A percentile compares a stretch with the other conserved stretches of the same genome.
phyloP scores from a whole-genome alignment of 2,329 filamentous ascomycete species.

The Ophidiomyces ophidiicola region DNA sequence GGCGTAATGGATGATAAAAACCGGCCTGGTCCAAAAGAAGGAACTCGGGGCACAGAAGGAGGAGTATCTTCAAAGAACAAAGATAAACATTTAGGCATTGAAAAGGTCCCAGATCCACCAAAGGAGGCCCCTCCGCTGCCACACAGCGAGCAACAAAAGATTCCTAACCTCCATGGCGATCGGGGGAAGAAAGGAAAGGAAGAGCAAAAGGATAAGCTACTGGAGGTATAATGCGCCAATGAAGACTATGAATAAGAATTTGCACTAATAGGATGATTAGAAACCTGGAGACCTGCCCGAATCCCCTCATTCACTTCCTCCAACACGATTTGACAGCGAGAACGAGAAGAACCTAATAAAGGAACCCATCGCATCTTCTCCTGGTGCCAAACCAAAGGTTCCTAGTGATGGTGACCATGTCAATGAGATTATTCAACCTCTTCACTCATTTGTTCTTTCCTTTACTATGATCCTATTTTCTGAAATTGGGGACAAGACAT shows the following conservation, averaged over 20 bases:
- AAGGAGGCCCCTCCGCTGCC: slow-evolving; percentile 76
- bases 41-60: slow-evolving; percentile 77
- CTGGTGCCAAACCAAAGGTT: slow-evolving; percentile 25
- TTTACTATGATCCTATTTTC: slow-evolving; percentile 96
- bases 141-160: slow-evolving; percentile 64
- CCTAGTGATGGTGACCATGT: slow-evolving; percentile 20
- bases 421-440: slow-evolving; percentile 52
- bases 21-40: slow-evolving; percentile 62
- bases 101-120: slow-evolving; percentile 65
- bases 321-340: slow-evolving; percentile 45
- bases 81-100: slow-evolving; percentile 54
- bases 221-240: slow-evolving; percentile 41
- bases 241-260: background rate
- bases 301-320: slow-evolving; percentile 61
- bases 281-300: slow-evolving; percentile 72
- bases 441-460: slow-evolving; percentile 82
- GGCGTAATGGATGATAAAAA: slow-evolving; percentile 90
- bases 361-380: slow-evolving; percentile 11
- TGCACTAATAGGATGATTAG: slow-evolving; percentile 36
- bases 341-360: slow-evolving; percentile 33
- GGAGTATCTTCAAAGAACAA: slow-evolving; percentile 82
- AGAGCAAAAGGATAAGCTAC: slow-evolving; percentile 32
- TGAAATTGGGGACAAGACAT: slow-evolving; percentile 96
- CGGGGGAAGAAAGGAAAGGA: slow-evolving; percentile 26
- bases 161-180: slow-evolving; percentile 27